Percentiles rank a stretch among this genome's conserved stretches.
These are phyloP conservation scores for Populus euphratica DNA, from an alignment of 345 rosid species.

Conservation along the genomic window DNA sequence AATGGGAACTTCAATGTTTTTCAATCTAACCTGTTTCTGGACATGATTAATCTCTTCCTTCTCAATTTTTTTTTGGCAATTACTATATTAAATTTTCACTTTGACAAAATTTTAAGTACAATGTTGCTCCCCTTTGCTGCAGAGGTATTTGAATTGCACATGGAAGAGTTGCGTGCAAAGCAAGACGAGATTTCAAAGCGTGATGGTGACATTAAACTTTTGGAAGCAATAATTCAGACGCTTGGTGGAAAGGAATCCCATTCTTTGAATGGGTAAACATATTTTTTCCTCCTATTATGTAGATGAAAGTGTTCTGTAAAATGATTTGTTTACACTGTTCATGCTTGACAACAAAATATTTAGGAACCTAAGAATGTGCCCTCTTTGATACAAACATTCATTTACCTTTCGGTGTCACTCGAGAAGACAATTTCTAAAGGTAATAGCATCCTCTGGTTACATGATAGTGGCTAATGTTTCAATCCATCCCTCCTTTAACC, in stretches of 20 bases:
- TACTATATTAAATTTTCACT: not conserved
- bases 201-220: conserved; percentile 78
- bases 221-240: conserved; percentile 93
- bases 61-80: not conserved
- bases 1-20: not conserved
- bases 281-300: not conserved
- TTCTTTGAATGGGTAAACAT: conserved; percentile 16
- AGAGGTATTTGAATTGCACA: conserved; percentile 91
- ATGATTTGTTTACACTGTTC: not conserved
- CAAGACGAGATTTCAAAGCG: conserved; percentile 85
- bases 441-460: not conserved
- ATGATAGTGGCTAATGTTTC: not conserved
- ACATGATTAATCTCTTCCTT: too few species aligned
- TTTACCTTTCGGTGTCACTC: too few species aligned
- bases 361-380: not conserved
- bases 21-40: not conserved
- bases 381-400: not conserved
- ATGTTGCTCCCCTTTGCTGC: conserved; percentile 22
- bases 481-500: not conserved
- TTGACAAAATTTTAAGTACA: not conserved
- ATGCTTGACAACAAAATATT: not conserved
- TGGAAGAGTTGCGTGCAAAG: conserved; percentile 84
- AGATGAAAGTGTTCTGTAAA: not conserved
- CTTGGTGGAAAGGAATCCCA: conserved; percentile 63
- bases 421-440: too few species aligned